Conservation (phyloP, 495 filamentous ascomycete species). For the Sporormia fimetaria region DNA sequence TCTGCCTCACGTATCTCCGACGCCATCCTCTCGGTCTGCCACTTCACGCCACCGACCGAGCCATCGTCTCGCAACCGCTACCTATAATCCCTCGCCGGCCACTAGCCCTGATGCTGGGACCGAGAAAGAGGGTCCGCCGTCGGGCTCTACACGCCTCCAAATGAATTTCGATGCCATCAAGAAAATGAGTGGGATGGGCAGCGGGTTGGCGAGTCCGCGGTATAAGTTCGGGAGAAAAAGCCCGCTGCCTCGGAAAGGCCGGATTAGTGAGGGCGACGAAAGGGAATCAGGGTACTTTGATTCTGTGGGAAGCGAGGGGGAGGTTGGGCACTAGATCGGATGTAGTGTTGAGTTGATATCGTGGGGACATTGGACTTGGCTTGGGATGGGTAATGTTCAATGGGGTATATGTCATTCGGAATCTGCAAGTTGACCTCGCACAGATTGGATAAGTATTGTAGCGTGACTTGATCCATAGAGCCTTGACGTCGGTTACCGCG, state of each 20-base stretch:
- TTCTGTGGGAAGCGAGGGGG: constrained; percentile 7
- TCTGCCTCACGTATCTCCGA: neutral
- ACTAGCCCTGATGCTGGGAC: neutral
- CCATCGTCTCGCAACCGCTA: too few species aligned
- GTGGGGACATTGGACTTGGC: too few species aligned
- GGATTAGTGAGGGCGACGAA: neutral
- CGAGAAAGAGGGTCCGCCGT: neutral
- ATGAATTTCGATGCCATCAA: constrained; percentile 12
- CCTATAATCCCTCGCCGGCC: neutral
- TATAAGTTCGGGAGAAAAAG: constrained; percentile 1
- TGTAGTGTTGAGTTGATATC: too few species aligned
- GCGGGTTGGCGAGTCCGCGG: constrained; percentile 13
- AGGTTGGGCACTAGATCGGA: too few species aligned
- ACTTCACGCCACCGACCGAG: too few species aligned
- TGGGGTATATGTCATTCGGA: too few species aligned
- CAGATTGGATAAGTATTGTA: too few species aligned
- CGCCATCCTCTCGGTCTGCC: too few species aligned
- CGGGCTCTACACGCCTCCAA: constrained; percentile 8
- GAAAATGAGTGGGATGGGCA: constrained; percentile 13
- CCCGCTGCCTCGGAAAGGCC: neutral
- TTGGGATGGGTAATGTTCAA: too few species aligned
- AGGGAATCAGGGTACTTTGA: constrained; percentile 10
- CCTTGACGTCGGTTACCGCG: too few species aligned
- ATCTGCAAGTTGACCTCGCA: too few species aligned
- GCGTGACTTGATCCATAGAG: too few species aligned